Evolutionary conservation across 352 stramenopile species (phyloP).

Genomic region (Globisporangium alternatum): DNA sequence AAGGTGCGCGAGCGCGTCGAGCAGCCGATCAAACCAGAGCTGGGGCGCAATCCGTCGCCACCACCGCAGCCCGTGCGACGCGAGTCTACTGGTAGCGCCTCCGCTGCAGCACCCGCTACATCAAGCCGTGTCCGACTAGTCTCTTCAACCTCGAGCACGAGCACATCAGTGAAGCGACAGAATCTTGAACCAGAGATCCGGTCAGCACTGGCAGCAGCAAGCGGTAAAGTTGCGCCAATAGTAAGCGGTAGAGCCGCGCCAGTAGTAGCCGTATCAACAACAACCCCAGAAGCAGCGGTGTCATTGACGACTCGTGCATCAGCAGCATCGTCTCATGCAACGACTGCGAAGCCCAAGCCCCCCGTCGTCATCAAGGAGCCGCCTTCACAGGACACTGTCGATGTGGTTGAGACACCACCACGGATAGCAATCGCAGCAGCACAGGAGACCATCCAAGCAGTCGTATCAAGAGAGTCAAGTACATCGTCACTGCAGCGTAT

Average conservation of each 20-base stretch:
- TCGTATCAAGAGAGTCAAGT: neutral
- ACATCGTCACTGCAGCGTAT: neutral
- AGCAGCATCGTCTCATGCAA: neutral
- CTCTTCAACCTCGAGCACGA: neutral
- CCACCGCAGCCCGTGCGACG: neutral
- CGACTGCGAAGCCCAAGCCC: neutral
- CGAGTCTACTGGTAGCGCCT: neutral
- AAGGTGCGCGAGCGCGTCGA: constrained; percentile 6
- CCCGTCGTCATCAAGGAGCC: neutral
- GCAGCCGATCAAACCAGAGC: neutral
- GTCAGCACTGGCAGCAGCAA: neutral
- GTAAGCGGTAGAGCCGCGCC: neutral
- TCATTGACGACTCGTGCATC: neutral
- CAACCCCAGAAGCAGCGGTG: no score
- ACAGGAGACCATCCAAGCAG: neutral
- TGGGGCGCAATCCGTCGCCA: neutral
- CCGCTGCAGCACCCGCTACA: neutral
- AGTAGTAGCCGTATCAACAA: neutral
- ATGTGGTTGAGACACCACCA: neutral
- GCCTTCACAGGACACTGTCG: neutral
- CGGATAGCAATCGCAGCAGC: neutral
- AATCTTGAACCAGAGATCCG: neutral
- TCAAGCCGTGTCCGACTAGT: neutral
- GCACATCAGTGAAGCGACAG: constrained; percentile 3
- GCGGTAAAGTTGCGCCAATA: neutral